phyloP scores from a whole-genome alignment of 2,329 filamentous ascomycete genomes.

The Coleophoma eucalyptorum region DNA sequence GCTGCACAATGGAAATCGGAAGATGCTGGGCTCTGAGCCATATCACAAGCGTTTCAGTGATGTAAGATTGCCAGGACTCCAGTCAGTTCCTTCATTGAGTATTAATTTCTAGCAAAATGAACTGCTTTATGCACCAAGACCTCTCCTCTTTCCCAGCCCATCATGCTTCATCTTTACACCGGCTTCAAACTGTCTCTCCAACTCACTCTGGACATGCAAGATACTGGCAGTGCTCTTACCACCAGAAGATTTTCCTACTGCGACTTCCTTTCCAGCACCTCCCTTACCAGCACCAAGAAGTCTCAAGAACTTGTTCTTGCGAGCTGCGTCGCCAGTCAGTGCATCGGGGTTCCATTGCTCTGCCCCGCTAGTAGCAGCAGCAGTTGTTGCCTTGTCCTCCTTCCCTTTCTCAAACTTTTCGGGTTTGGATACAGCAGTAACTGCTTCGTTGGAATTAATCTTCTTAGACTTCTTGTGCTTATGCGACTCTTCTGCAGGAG shows the following conservation, averaged over 20 bases:
- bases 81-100: neutral
- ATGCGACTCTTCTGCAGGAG: no score
- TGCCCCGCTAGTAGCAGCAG: neutral
- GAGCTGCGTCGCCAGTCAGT: constrained; percentile 24
- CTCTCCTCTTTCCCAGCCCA: constrained; percentile 27
- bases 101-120: neutral
- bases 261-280: neutral
- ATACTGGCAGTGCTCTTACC: constrained; percentile 14
- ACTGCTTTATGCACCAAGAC: constrained; percentile 27
- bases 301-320: constrained; percentile 29
- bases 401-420: neutral
- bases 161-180: constrained; percentile 33
- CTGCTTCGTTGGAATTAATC: no score
- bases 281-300: constrained; percentile 27
- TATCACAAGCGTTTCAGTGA: no score
- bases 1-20: no score
- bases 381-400: constrained; percentile 5
- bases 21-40: no score
- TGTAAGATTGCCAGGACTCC: neutral
- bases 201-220: constrained; percentile 25
- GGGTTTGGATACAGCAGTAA: neutral
- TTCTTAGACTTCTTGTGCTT: no score
- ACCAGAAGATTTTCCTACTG: constrained; percentile 5
- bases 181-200: constrained; percentile 31
- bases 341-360: constrained; percentile 26